These are phyloP conservation scores for Gossypium thurberi DNA, from an alignment of 345 rosid genomes.

Conservation along the genomic window DNA sequence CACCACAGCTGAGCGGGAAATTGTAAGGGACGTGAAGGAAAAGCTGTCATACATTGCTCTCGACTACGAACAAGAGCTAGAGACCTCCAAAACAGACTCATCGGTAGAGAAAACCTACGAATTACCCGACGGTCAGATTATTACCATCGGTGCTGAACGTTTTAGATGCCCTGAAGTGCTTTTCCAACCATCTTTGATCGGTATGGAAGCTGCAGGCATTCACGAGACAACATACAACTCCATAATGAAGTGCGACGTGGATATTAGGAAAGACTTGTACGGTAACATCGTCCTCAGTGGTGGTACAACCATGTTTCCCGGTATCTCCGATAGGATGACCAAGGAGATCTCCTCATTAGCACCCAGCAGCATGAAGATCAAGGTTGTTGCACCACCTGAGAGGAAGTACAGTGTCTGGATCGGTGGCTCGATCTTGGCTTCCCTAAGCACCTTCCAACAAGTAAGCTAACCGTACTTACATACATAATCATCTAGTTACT, in stretches of 20 bases:
- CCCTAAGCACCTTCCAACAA: conserved; percentile 98
- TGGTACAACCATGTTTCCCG: conserved; percentile 92
- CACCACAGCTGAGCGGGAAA: conserved; percentile 95
- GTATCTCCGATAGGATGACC: conserved; percentile 88
- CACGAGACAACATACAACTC: conserved; percentile 91
- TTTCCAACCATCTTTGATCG: conserved; percentile 91
- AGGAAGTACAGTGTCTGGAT: conserved; percentile 96
- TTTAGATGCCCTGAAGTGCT: conserved; percentile 96
- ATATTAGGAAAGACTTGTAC: conserved; percentile 78
- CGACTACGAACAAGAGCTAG: conserved; percentile 90
- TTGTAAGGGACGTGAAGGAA: conserved; percentile 85
- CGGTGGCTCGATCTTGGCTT: conserved; percentile 87
- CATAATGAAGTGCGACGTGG: conserved; percentile 92
- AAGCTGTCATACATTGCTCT: conserved; percentile 86
- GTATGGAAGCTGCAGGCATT: conserved; percentile 92
- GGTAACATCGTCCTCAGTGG: conserved; percentile 92
- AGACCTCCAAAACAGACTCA: conserved; percentile 78
- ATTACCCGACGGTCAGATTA: conserved; percentile 82
- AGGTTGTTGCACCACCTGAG: conserved; percentile 89
- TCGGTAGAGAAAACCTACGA: conserved; percentile 84
- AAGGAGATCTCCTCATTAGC: conserved; percentile 89
- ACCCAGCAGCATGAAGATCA: conserved; percentile 95
- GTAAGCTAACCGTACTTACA: conserved; percentile 22
- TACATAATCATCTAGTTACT: not conserved
- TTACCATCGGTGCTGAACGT: conserved; percentile 87